Conservation (phyloP, 192 early-diverging fungal species). For the Entomortierella beljakovae region DNA sequence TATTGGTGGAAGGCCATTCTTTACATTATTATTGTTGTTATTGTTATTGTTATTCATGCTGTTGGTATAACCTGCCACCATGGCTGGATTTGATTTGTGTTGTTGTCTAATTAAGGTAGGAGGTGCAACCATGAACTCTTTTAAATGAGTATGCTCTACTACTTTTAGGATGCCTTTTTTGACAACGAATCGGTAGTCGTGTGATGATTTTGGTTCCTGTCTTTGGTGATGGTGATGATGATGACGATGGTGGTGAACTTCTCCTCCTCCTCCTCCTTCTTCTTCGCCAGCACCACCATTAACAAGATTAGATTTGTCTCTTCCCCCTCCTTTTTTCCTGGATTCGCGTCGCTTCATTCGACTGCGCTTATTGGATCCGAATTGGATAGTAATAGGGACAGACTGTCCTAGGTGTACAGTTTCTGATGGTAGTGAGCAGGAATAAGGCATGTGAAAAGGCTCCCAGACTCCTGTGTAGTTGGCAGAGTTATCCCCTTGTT, state of each 20-base stretch:
- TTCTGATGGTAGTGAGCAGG: slow-evolving; percentile 32
- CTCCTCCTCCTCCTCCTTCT: not conserved
- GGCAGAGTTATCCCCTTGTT: slow-evolving; percentile 10
- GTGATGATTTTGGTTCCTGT: not conserved
- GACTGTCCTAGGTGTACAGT: slow-evolving; percentile 26
- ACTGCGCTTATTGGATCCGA: slow-evolving; percentile 3
- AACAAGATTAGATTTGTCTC: not conserved
- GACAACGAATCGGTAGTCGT: slow-evolving; percentile 32
- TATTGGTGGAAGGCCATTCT: too few relatives aligned
- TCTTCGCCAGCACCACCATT: not conserved
- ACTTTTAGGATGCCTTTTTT: slow-evolving; percentile 45
- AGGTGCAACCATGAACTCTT: slow-evolving; percentile 13
- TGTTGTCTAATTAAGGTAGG: not conserved
- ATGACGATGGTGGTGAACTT: not conserved
- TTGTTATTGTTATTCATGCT: too few relatives aligned
- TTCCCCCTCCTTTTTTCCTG: not conserved
- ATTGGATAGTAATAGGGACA: slow-evolving; percentile 28
- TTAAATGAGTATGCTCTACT: slow-evolving; percentile 38
- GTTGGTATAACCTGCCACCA: not conserved
- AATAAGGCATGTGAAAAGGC: slow-evolving; percentile 40
- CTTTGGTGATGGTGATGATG: not conserved
- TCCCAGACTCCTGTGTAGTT: slow-evolving; percentile 52
- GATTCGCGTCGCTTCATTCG: not conserved
- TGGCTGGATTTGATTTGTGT: not conserved
- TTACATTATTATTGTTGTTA: too few relatives aligned